These are phyloP conservation scores for Penicillium olsonii DNA, from an alignment of 2,329 filamentous ascomycete genomes.

Conservation along the genomic window DNA sequence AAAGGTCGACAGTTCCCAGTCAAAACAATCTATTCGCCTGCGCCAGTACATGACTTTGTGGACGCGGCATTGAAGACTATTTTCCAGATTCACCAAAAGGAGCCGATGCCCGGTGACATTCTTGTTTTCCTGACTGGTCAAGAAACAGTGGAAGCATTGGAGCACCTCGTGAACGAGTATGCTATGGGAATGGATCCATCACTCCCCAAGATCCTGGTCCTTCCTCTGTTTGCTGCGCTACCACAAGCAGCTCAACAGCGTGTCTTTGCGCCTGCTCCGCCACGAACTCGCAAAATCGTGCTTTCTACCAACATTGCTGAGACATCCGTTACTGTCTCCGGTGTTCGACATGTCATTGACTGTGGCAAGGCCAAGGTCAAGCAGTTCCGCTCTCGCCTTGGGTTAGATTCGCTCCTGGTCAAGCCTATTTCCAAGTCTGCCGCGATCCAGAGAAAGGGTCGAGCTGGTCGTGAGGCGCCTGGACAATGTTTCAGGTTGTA, in stretches of 20 bases:
- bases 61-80: conserved; percentile 79
- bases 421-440: conserved; percentile 93
- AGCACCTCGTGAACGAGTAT: conserved; percentile 79
- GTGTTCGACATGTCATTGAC: conserved; percentile 88
- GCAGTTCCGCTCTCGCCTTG: conserved; percentile 79
- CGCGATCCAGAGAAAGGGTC: conserved; percentile 85
- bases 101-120: conserved; percentile 91
- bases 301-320: conserved; percentile 98
- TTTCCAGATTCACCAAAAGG: conserved; percentile 81
- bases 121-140: conserved; percentile 90
- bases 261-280: conserved; percentile 75
- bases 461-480: conserved; percentile 87
- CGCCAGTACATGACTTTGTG: conserved; percentile 76
- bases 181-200: conserved; percentile 70
- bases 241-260: conserved; percentile 82
- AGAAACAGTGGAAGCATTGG: conserved; percentile 83
- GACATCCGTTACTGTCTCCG: conserved; percentile 92
- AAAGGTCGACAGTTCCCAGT: conserved; percentile 88
- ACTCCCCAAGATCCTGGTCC: conserved; percentile 67
- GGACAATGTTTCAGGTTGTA: conserved; percentile 91
- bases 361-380: conserved; percentile 94
- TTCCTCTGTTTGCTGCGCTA: conserved; percentile 87
- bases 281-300: conserved; percentile 82
- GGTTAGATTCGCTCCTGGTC: conserved; percentile 85
- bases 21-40: conserved; percentile 70